Conservation (phyloP, 1,284 basidiomycete genomes). For the Xerocomus nothofagi region DNA sequence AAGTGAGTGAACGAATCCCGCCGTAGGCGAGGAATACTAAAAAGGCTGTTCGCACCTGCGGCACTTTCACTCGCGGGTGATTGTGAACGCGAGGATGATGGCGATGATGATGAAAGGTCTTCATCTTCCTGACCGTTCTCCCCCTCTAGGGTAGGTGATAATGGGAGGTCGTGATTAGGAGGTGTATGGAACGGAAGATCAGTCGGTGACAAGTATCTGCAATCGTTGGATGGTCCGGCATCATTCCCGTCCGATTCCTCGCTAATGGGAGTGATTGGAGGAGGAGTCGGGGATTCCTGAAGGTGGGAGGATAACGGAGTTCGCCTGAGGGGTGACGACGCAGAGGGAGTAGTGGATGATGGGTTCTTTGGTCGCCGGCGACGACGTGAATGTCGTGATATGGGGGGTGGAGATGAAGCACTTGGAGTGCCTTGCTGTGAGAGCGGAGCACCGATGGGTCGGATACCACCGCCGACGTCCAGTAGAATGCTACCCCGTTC, state of each 20-base stretch:
- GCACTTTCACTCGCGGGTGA: conserved; percentile 50
- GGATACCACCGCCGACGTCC: conserved; percentile 76
- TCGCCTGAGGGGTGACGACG: conserved; percentile 61
- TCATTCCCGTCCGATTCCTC: conserved; percentile 53
- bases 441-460: conserved; percentile 38
- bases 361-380: conserved; percentile 51
- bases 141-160: conserved; percentile 40
- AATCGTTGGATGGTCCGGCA: conserved; percentile 48
- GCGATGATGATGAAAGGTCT: conserved; percentile 34
- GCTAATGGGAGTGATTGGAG: conserved; percentile 75
- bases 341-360: conserved; percentile 43
- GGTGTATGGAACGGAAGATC: conserved; percentile 61
- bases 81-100: conserved; percentile 48
- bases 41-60: conserved; percentile 77
- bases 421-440: conserved; percentile 46
- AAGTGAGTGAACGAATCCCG: conserved; percentile 61
- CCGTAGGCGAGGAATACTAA: conserved; percentile 66
- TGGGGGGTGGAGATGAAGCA: conserved; percentile 46
- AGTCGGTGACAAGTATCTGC: conserved; percentile 65
- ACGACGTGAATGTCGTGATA: conserved; percentile 59
- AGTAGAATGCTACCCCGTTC: conserved; percentile 92
- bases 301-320: conserved; percentile 39
- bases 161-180: conserved; percentile 49
- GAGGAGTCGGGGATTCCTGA: conserved; percentile 57
- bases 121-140: conserved; percentile 26